phyloP scores from a whole-genome alignment of 2,329 filamentous ascomycete species.

The Colletotrichum magnum region DNA sequence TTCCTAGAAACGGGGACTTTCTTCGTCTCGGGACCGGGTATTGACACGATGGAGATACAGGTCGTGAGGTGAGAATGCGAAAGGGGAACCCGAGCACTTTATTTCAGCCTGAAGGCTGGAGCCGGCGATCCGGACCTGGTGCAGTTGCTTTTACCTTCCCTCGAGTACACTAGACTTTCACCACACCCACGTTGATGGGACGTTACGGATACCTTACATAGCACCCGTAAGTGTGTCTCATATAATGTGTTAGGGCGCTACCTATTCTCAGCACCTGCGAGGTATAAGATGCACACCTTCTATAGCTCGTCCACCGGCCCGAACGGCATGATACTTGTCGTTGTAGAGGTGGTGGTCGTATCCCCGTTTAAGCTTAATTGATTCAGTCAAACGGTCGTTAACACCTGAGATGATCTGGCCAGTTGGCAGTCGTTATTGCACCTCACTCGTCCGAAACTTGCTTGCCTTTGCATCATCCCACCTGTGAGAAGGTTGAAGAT shows the following conservation, averaged over 20 bases:
- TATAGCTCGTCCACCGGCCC: neutral
- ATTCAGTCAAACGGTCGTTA: slow-evolving; percentile 8
- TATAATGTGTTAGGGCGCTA: neutral
- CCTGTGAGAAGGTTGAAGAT: neutral
- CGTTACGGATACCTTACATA: no score
- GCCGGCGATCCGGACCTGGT: slow-evolving; percentile 1
- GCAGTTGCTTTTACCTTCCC: no score
- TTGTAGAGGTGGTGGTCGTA: slow-evolving; percentile 9
- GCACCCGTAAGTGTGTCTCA: no score
- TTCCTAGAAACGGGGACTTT: neutral
- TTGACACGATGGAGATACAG: slow-evolving; percentile 33
- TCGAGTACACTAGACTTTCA: no score
- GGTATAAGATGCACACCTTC: neutral
- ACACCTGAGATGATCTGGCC: slow-evolving; percentile 29
- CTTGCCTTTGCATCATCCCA: neutral
- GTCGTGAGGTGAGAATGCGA: slow-evolving; percentile 18
- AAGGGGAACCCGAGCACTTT: slow-evolving; percentile 23
- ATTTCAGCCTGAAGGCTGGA: slow-evolving; percentile 21
- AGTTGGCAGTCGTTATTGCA: slow-evolving; percentile 12
- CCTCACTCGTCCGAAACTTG: neutral
- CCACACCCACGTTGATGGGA: no score
- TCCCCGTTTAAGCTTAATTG: slow-evolving; percentile 38
- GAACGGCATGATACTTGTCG: slow-evolving; percentile 4
- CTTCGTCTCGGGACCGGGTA: slow-evolving; percentile 31
- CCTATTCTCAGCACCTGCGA: neutral